Evolutionary conservation across 176 grass and related monocot species (phyloP), one percentile per base, ranked within the genome.

Genomic region (Elymus sibiricus): DNA sequence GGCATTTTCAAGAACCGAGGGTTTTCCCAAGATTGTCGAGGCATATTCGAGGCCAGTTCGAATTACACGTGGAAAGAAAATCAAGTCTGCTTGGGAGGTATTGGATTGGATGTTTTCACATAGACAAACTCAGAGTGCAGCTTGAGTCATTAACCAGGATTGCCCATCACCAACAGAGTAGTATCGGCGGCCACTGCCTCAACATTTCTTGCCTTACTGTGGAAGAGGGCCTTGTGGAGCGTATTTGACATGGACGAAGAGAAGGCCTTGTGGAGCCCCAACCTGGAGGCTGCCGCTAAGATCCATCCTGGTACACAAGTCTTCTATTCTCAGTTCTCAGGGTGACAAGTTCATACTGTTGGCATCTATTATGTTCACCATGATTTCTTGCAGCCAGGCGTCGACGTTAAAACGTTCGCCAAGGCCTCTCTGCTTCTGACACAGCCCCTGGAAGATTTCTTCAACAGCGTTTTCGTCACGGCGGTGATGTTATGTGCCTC

Each of bases 391-490:
- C n/a, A n/a, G n/a, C n/a, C 9, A 97, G 92, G 86, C 67, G 77
- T 92, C 60, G 82, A 88, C 78, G 81, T 97, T 51, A 85, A 76
- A 85, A 87, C 77, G 35, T 92, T 97, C 43, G 81, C 81, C 2
- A 64, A 92, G 64, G 92, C 88, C 70, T 97, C 95, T 64, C 74
- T 94, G 80, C 22, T 85, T 32, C 87, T 97, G 73, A 78, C 90
- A 60, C 90, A 89, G 81, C 90, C 95, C 43, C 92, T 97, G 42
- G 92, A 94, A 75, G 95, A 97, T 97, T 97, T 97, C 81, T 97
- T 97, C 67, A 88, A 87, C 58, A 92, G 81, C 59, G 90, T 97
- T 28, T 97, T 89, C 35, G 92, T 94, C 21, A 94, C 94, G 95
- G 95, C 51, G 70, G 95, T 92, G 90, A 86, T 42, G 39, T 42